phyloP scores from a whole-genome alignment of 257 asterid genomes.

The Lantana camara region DNA sequence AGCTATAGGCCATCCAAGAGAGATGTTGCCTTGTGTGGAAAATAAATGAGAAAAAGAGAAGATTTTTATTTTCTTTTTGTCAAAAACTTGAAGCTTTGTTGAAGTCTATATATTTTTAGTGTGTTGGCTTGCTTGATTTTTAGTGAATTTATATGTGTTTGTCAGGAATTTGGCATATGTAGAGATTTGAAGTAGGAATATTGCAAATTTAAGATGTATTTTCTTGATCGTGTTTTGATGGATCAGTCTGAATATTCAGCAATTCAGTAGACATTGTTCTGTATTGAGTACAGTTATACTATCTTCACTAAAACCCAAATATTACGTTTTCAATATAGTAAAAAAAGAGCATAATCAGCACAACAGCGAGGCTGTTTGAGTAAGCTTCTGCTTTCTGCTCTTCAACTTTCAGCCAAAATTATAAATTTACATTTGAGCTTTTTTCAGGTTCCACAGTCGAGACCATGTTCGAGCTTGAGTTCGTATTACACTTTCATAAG shows the following conservation, averaged over 20 bases:
- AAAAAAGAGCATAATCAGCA: background rate
- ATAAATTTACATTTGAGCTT: too few relatives aligned
- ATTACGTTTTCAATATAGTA: background rate
- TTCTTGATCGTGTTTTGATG: background rate
- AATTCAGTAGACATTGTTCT: background rate
- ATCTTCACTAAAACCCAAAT: too few relatives aligned
- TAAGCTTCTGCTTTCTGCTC: too few relatives aligned
- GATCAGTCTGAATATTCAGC: background rate
- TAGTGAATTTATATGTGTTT: background rate
- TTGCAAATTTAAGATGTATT: background rate
- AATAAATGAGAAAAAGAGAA: conserved; percentile 10
- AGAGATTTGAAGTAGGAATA: conserved; percentile 10
- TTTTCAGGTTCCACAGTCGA: background rate
- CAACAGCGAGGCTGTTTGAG: too few relatives aligned
- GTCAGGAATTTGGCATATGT: conserved; percentile 17
- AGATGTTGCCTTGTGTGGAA: conserved; percentile 61
- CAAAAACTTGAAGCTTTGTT: conserved; percentile 25
- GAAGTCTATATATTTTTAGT: conserved; percentile 23
- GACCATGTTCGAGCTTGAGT: background rate
- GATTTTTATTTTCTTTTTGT: background rate
- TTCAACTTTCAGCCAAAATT: too few relatives aligned
- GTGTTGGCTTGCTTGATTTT: conserved; percentile 24
- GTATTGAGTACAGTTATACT: too few relatives aligned
- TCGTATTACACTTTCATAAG: too few relatives aligned
- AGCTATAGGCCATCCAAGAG: conserved; percentile 73